Evolutionary conservation across 805 yeast genomes (phyloP).

Genomic region (Hanseniaspora thailandica): DNA sequence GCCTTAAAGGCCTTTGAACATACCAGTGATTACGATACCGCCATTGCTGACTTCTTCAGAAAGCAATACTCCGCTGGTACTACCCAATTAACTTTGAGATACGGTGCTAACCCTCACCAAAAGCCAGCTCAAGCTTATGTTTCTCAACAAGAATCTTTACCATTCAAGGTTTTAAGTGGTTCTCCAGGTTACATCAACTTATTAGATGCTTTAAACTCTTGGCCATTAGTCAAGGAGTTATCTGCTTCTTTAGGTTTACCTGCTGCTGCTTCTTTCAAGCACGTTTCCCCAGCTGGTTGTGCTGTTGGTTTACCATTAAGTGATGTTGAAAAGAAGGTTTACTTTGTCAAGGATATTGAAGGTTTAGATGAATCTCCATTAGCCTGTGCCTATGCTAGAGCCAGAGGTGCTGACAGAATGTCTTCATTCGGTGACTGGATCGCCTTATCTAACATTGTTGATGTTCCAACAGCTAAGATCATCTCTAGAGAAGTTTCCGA

Average conservation of each 20-base stretch:
- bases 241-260: slow-evolving; percentile 89
- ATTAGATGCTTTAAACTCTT: slow-evolving; percentile 91
- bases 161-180: slow-evolving; percentile 86
- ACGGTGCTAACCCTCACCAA: slow-evolving; percentile 99
- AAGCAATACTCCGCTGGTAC: slow-evolving; percentile 85
- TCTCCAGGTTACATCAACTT: slow-evolving; percentile 96
- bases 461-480: slow-evolving; percentile 89
- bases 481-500: slow-evolving; percentile 95
- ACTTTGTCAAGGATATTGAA: slow-evolving; percentile 89
- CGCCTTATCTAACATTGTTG: slow-evolving; percentile 93
- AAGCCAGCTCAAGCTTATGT: slow-evolving; percentile 98
- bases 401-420: slow-evolving; percentile 99
- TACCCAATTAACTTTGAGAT: slow-evolving; percentile 86
- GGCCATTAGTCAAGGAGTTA: slow-evolving; percentile 97
- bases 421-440: slow-evolving; percentile 97
- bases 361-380: slow-evolving; percentile 70
- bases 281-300: slow-evolving; percentile 97
- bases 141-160: slow-evolving; percentile 69
- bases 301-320: slow-evolving; percentile 92
- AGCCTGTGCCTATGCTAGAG: slow-evolving; percentile 97
- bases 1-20: slow-evolving; percentile 97
- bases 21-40: slow-evolving; percentile 93
- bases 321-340: slow-evolving; percentile 85
- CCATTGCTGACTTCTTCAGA: slow-evolving; percentile 94
- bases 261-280: slow-evolving; percentile 95